Evolutionary conservation across 2,329 filamentous ascomycete genomes (phyloP).

Genomic region (Ascochyta rabiei): DNA sequence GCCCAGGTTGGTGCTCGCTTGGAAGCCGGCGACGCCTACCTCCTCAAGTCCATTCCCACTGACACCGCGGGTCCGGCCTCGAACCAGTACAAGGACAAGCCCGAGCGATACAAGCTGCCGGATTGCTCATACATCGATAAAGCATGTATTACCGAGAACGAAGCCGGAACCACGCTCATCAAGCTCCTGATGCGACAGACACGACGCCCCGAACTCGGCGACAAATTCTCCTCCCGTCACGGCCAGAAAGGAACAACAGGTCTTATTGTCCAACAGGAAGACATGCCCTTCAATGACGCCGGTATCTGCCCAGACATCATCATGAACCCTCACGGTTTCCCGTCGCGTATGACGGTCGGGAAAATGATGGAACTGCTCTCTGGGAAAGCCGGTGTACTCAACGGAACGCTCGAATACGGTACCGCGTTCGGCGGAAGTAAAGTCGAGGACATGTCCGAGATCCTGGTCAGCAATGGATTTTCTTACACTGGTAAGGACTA

Average conservation of each 20-base stretch:
- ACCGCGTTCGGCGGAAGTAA: constrained; percentile 84
- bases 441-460: constrained; percentile 85
- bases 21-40: constrained; percentile 79
- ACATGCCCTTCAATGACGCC: constrained; percentile 92
- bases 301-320: constrained; percentile 97
- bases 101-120: constrained; percentile 79
- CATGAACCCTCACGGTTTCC: constrained; percentile 99
- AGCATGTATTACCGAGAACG: constrained; percentile 89
- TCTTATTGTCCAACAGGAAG: constrained; percentile 94
- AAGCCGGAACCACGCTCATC: constrained; percentile 81
- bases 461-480: constrained; percentile 87
- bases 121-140: constrained; percentile 94
- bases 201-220: constrained; percentile 88
- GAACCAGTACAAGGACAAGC: constrained; percentile 68
- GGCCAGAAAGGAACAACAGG: constrained; percentile 98
- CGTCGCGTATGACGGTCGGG: constrained; percentile 98
- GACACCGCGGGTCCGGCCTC: constrained; percentile 75
- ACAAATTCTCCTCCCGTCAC: constrained; percentile 98
- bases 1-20: constrained; percentile 85
- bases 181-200: constrained; percentile 98
- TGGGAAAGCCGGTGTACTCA: constrained; percentile 88
- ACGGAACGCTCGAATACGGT: constrained; percentile 86
- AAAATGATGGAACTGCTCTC: constrained; percentile 96
- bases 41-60: constrained; percentile 86
- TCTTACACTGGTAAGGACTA: constrained; percentile 97